phyloP scores from a whole-genome alignment of 2,329 filamentous ascomycete species.

The Neonectria hederae region DNA sequence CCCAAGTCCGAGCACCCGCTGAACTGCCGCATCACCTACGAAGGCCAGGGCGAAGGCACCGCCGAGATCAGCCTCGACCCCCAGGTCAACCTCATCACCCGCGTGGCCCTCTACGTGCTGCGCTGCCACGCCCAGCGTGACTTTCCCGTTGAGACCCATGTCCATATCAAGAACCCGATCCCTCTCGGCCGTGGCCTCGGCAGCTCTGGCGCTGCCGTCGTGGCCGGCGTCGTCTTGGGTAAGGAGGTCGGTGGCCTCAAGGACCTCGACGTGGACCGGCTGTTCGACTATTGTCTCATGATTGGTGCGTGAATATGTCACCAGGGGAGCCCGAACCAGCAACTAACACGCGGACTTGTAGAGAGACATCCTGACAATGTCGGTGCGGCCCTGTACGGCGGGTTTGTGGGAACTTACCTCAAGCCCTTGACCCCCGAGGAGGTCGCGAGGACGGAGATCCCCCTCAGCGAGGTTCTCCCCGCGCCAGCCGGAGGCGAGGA shows the following conservation, averaged over 20 bases:
- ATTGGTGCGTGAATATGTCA: conserved; percentile 68
- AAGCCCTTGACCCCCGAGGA: conserved; percentile 92
- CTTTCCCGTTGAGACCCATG: conserved; percentile 87
- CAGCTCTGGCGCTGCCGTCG: conserved; percentile 95
- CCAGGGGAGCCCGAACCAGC: neutral
- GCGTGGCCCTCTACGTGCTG: conserved; percentile 92
- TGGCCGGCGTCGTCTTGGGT: conserved; percentile 91
- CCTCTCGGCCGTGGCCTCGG: conserved; percentile 91
- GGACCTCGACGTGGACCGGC: conserved; percentile 76
- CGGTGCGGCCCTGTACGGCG: conserved; percentile 92
- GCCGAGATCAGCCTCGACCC: conserved; percentile 84
- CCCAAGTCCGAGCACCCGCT: conserved; percentile 67
- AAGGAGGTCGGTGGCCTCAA: conserved; percentile 87
- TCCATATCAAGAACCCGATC: conserved; percentile 96
- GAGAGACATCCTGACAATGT: conserved; percentile 94
- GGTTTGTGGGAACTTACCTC: conserved; percentile 95
- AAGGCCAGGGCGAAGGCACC: conserved; percentile 78
- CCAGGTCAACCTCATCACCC: conserved; percentile 90
- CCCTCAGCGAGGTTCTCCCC: conserved; percentile 91
- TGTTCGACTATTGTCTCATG: conserved; percentile 98
- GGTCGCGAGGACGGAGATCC: conserved; percentile 90
- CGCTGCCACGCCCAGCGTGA: conserved; percentile 87
- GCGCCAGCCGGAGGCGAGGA: conserved; percentile 90
- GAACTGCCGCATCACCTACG: conserved; percentile 92
- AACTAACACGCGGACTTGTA: conserved; percentile 44